A percentile compares a stretch with the other conserved stretches of the same genome.
phyloP scores from a whole-genome alignment of 2,329 filamentous ascomycete genomes.

The Catunica adiposa region DNA sequence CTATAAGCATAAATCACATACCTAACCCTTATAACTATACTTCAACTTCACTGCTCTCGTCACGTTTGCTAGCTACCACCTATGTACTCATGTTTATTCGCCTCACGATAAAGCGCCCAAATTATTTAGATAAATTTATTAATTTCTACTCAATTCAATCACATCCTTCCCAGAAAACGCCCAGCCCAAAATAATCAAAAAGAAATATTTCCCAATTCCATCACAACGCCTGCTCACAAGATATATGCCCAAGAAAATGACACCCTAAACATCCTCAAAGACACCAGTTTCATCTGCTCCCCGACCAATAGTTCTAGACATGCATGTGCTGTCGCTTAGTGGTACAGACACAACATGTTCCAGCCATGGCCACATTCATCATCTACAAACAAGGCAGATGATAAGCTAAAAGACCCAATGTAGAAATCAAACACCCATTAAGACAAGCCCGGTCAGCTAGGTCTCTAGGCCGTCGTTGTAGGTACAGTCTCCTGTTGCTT shows the following conservation, averaged over 20 bases:
- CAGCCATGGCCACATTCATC: too few species aligned
- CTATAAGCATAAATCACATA: too few species aligned
- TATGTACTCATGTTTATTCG: too few species aligned
- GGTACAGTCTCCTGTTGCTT: slow-evolving; percentile 10
- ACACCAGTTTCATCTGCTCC: too few species aligned
- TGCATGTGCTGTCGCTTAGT: too few species aligned
- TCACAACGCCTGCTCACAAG: not conserved
- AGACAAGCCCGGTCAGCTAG: not conserved
- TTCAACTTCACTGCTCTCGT: too few species aligned
- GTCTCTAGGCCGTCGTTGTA: not conserved
- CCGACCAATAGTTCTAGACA: too few species aligned
- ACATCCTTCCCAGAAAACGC: not conserved
- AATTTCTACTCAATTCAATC: not conserved
- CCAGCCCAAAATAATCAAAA: not conserved
- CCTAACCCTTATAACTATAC: not conserved
- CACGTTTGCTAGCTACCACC: too few species aligned
- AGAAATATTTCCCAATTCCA: not conserved
- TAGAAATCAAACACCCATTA: not conserved
- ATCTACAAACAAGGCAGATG: not conserved
- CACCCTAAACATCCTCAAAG: not conserved
- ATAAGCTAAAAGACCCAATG: not conserved
- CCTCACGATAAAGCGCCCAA: not conserved
- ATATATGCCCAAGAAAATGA: not conserved
- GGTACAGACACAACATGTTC: too few species aligned
- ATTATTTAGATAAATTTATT: not conserved